Conservation (phyloP, 2,329 filamentous ascomycete genomes). For the Epicoccum sorghinum region DNA sequence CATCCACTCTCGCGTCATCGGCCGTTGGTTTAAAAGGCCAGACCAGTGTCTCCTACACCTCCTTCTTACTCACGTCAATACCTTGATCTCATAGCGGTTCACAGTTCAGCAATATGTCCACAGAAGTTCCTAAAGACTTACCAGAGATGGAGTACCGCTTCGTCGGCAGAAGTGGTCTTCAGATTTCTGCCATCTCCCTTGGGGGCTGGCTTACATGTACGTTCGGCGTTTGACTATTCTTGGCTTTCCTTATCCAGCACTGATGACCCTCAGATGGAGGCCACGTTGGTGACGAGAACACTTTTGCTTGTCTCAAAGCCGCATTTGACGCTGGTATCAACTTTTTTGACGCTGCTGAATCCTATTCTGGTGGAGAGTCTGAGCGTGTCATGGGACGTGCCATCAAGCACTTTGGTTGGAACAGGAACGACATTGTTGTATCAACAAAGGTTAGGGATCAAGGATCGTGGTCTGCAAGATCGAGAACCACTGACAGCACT, state of each 20-base stretch:
- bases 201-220: slow-evolving; percentile 65
- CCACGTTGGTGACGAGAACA: slow-evolving; percentile 69
- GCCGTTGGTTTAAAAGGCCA: neutral
- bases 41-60: neutral
- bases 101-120: slow-evolving; percentile 8
- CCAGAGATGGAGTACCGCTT: slow-evolving; percentile 72
- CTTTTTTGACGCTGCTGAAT: slow-evolving; percentile 66
- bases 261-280: slow-evolving; percentile 60
- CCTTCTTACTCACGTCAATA: neutral
- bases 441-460: slow-evolving; percentile 58
- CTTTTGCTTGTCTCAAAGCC: slow-evolving; percentile 61
- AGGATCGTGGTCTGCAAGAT: no score
- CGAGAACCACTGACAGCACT: neutral
- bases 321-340: slow-evolving; percentile 65
- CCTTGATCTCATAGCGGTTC: neutral
- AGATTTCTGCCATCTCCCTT: slow-evolving; percentile 75
- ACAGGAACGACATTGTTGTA: slow-evolving; percentile 62
- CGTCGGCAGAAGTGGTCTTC: slow-evolving; percentile 72
- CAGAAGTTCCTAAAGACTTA: slow-evolving; percentile 29
- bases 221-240: neutral
- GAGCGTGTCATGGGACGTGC: slow-evolving; percentile 63
- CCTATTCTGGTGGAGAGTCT: slow-evolving; percentile 59
- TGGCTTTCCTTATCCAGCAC: neutral
- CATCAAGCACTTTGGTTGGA: slow-evolving; percentile 64
- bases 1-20: slow-evolving; percentile 14